Evolutionary conservation across 208 protist genomes (phyloP), one percentile per base, ranked within the genome.

Genomic region (Zelonia costaricensis): DNA sequence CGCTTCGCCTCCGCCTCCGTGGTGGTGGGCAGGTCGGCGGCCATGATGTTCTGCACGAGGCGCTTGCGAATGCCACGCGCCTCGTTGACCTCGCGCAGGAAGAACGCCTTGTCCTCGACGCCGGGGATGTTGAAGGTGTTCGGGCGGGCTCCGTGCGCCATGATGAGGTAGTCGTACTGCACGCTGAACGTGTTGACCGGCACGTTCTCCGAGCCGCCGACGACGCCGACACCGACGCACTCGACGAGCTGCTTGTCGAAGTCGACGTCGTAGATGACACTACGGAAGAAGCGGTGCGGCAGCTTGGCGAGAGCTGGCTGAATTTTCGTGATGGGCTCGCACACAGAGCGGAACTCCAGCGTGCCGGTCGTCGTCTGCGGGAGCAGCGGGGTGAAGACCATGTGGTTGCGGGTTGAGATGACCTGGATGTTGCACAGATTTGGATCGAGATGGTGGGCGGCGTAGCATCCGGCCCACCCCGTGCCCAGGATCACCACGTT

Each of bases 331-430:
- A 97, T 93, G 40, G 91, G 87, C 76, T 97, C 90, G 49, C 88
- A 90, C 10, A 97, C 85, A 15, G 86, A 79, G 51, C 95, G 78
- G 62, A 97, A 95, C 74, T 97, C 92, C 4, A 97, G 75, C 20
- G 92, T 95, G n/a, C 95, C 95, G 8, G 90, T 92, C 35, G 89
- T 92, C 15, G 90, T 92, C 51, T 93, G 80, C 4, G 95, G 86
- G 4, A 98, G 80, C n/a, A 98, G 85, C 23, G 95, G 95, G n/a
- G 95, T 98, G 65, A 98, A 97, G n/a, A 98, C 80, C 69, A 97
- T 94, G 76, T 98, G 93, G 59, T 98, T 98, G 36, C 91, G 77
- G 9, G 84, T 82, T 4, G 89, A 95, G 52, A 97, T 65, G 44
- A 97, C 78, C 25, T 90, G 62, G 30, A 98, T 86, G 65, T 97